A percentile compares a stretch with the other conserved stretches of the same genome.
Evolutionary conservation across 805 yeast genomes (phyloP).

Genomic region (Scheffersomyces stipitis): DNA sequence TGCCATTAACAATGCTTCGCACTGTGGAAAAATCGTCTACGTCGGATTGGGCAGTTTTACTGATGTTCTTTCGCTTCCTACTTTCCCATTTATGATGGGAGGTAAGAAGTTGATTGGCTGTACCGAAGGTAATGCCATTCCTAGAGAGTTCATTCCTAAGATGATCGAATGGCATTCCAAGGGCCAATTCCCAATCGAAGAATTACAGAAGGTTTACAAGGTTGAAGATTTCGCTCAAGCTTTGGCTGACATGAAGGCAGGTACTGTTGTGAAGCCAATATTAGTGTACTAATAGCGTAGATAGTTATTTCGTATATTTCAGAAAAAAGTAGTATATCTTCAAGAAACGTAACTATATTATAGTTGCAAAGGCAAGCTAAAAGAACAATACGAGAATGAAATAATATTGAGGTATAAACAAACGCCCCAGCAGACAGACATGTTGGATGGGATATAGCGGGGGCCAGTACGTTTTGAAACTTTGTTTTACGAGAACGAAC

Average conservation of each 20-base stretch:
- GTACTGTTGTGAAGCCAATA: conserved; percentile 7
- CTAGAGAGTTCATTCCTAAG: conserved; percentile 8
- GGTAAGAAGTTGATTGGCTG: conserved; percentile 10
- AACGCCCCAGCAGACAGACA: no score
- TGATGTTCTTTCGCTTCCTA: conserved; percentile 3
- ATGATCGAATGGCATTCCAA: conserved; percentile 7
- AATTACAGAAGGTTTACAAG: conserved; percentile 4
- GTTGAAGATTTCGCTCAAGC: conserved; percentile 7
- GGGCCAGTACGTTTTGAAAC: no score
- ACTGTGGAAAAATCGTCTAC: conserved; percentile 6
- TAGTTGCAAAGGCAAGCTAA: no score
- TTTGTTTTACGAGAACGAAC: no score
- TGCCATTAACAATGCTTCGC: conserved; percentile 8
- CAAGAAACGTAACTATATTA: no score
- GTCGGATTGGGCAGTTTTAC: conserved; percentile 6
- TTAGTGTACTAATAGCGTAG: conserved; percentile 3
- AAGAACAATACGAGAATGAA: no score
- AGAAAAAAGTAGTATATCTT: no score
- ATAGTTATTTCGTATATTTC: no score
- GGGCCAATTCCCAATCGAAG: conserved; percentile 6
- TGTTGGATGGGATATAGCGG: no score
- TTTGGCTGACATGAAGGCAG: conserved; percentile 8
- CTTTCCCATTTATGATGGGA: conserved; percentile 8
- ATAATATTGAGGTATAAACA: no score
- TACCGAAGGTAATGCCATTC: conserved; percentile 8